A percentile compares a stretch with the other conserved stretches of the same genome.
These are phyloP conservation scores for Karstenula rhodostoma DNA, from an alignment of 2,329 filamentous ascomycete species.

Conservation along the genomic window DNA sequence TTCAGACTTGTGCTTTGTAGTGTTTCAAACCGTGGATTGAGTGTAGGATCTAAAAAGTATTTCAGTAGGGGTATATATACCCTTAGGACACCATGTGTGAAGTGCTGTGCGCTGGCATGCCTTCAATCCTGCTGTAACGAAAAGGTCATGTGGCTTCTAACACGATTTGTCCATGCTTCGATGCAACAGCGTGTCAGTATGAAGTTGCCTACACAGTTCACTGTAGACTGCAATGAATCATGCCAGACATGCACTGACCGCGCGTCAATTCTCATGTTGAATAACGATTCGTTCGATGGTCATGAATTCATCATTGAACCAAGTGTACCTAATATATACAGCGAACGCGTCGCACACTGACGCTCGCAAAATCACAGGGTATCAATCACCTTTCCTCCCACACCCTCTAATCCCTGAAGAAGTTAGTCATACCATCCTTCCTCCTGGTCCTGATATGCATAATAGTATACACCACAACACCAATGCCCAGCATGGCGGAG, in stretches of 20 bases:
- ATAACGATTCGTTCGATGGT: not conserved
- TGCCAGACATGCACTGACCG: not conserved
- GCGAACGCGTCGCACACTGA: not conserved
- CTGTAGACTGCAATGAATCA: too few species aligned
- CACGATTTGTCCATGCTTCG: not conserved
- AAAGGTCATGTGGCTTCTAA: not conserved
- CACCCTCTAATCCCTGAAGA: conserved; percentile 1
- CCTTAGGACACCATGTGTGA: not conserved
- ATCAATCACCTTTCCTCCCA: not conserved
- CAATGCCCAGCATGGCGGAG: conserved; percentile 43
- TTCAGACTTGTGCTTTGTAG: not conserved
- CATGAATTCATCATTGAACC: not conserved
- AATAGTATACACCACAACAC: conserved; percentile 36
- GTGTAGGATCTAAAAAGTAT: not conserved
- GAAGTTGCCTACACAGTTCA: not conserved
- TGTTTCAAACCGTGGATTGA: not conserved
- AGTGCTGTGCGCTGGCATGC: not conserved
- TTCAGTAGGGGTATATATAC: not conserved
- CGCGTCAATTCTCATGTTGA: not conserved
- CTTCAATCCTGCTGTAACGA: not conserved
- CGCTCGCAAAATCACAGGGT: not conserved
- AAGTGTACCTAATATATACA: not conserved
- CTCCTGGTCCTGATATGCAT: conserved; percentile 40
- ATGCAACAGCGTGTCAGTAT: not conserved
- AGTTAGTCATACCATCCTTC: conserved; percentile 29